phyloP scores from a whole-genome alignment of 345 rosid genomes.

The Rhizophora apiculata region DNA sequence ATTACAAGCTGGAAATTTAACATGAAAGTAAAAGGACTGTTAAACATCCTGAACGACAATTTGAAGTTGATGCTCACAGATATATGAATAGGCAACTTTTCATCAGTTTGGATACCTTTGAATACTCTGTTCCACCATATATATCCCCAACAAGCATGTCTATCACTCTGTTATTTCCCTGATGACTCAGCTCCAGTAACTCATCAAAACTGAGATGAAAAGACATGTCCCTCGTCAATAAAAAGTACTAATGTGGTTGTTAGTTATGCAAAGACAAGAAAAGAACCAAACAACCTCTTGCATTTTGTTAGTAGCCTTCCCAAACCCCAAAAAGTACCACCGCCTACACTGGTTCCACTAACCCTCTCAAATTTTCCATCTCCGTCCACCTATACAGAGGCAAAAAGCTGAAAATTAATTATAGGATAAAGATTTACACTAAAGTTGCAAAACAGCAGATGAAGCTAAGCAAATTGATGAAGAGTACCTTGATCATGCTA shows the following conservation, averaged over 20 bases:
- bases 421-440: background rate
- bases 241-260: background rate
- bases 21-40: background rate
- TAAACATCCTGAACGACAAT: background rate
- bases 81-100: background rate
- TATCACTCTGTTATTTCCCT: conserved; percentile 72
- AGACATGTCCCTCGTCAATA: conserved; percentile 6
- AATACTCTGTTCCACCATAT: conserved; percentile 70
- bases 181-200: conserved; percentile 69
- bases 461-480: conserved; percentile 7
- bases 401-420: conserved; percentile 18
- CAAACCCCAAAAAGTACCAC: conserved; percentile 85
- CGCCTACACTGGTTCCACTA: conserved; percentile 89
- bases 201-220: conserved; percentile 59
- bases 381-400: conserved; percentile 58
- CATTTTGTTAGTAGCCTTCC: conserved; percentile 81
- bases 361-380: conserved; percentile 76
- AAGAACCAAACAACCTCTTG: conserved; percentile 50
- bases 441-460: background rate
- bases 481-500: conserved; percentile 85
- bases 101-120: conserved; percentile 44
- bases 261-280: conserved; percentile 1
- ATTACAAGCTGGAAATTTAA: conserved; percentile 11
- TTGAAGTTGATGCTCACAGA: background rate
- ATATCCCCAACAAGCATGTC: conserved; percentile 98